Evolutionary conservation across 2,329 filamentous ascomycete genomes (phyloP).

Genomic region (Aspergillus piperis): DNA sequence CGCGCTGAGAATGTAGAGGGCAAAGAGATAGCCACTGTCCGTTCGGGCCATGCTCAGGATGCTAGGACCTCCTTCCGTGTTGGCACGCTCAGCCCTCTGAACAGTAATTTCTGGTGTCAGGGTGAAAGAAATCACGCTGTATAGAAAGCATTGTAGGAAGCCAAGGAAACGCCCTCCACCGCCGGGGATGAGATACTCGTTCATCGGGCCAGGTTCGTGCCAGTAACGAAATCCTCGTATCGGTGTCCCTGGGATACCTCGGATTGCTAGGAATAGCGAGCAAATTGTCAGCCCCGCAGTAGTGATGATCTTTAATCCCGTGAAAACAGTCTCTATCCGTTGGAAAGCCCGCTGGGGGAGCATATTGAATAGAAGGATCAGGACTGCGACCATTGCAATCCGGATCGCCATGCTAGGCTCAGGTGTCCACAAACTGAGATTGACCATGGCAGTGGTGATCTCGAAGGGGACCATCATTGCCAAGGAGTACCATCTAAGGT

Average conservation of each 20-base stretch:
- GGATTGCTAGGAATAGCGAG: slow-evolving; percentile 55
- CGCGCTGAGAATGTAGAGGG: slow-evolving; percentile 60
- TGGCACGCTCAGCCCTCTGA: slow-evolving; percentile 57
- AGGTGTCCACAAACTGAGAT: slow-evolving; percentile 61
- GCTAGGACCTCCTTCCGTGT: slow-evolving; percentile 49
- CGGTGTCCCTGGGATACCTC: slow-evolving; percentile 51
- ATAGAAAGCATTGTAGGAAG: slow-evolving; percentile 52
- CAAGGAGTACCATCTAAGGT: slow-evolving; percentile 49
- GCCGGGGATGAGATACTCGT: slow-evolving; percentile 50
- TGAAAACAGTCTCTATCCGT: slow-evolving; percentile 53
- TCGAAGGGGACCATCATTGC: slow-evolving; percentile 56
- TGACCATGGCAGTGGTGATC: slow-evolving; percentile 65
- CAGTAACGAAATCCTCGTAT: slow-evolving; percentile 55
- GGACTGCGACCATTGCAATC: slow-evolving; percentile 57
- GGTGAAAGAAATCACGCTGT: slow-evolving; percentile 54
- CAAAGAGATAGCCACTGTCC: slow-evolving; percentile 58
- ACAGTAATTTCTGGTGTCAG: slow-evolving; percentile 58
- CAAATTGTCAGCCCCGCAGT: slow-evolving; percentile 52
- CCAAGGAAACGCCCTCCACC: slow-evolving; percentile 52
- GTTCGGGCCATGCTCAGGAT: slow-evolving; percentile 56
- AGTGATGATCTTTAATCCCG: slow-evolving; percentile 52
- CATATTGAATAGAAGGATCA: slow-evolving; percentile 55
- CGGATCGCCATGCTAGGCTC: slow-evolving; percentile 42
- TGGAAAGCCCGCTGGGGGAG: slow-evolving; percentile 52
- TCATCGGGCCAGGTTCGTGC: slow-evolving; percentile 51